phyloP scores from a whole-genome alignment of 2,329 filamentous ascomycete genomes.

The Penicillium freii region DNA sequence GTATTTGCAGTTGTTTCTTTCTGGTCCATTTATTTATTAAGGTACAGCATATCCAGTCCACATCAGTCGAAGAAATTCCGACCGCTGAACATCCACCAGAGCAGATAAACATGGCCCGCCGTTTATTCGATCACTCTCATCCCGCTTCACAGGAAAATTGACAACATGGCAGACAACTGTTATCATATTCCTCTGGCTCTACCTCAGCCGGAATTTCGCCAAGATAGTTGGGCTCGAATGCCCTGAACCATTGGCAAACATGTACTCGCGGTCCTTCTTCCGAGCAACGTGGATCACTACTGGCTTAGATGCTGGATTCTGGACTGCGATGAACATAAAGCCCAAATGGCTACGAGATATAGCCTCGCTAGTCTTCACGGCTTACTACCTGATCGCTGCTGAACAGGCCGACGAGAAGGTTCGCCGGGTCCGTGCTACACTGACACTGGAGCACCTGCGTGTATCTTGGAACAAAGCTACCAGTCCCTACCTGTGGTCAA shows the following conservation, averaged over 20 bases:
- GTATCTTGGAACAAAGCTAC: conserved; percentile 95
- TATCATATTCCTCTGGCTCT: conserved; percentile 85
- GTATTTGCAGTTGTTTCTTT: conserved; percentile 88
- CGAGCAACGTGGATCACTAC: conserved; percentile 96
- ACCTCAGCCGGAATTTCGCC: conserved; percentile 87
- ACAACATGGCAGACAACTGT: conserved; percentile 89
- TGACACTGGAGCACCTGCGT: conserved; percentile 88
- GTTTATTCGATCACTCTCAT: conserved; percentile 66
- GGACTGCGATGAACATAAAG: conserved; percentile 93
- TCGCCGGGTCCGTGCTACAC: conserved; percentile 76
- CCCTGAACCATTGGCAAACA: conserved; percentile 88
- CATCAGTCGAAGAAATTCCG: background rate
- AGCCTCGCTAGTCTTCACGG: conserved; percentile 75
- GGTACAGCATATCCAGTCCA: conserved; percentile 49
- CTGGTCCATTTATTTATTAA: conserved; percentile 81
- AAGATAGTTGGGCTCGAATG: conserved; percentile 87
- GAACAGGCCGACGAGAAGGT: conserved; percentile 97
- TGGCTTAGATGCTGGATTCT: conserved; percentile 92
- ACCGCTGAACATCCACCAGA: conserved; percentile 46
- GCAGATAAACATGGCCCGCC: conserved; percentile 89
- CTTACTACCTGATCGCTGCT: conserved; percentile 89
- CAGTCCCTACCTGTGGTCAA: conserved; percentile 75
- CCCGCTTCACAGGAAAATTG: conserved; percentile 65
- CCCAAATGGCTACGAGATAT: conserved; percentile 78
- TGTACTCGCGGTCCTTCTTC: conserved; percentile 91